phyloP scores from a whole-genome alignment of 306 rosid species.

The Cucumis melo region DNA sequence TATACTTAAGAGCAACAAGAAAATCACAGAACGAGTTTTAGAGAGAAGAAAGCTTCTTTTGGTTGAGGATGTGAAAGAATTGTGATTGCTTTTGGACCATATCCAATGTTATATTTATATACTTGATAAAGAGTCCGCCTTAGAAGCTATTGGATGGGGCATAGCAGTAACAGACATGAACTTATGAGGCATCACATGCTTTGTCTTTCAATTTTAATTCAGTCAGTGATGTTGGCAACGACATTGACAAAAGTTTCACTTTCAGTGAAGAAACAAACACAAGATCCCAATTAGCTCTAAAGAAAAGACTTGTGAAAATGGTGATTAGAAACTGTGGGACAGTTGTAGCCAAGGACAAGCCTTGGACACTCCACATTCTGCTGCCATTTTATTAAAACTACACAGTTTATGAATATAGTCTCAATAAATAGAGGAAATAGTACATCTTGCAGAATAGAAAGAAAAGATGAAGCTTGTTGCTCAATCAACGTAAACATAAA shows the following conservation, averaged over 20 bases:
- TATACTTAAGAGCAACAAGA: not conserved
- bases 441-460: not conserved
- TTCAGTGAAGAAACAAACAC: not conserved
- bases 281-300: not conserved
- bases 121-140: not conserved
- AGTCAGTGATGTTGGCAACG: not conserved
- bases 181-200: not conserved
- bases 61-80: not conserved
- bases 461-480: not conserved
- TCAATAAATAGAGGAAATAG: not conserved
- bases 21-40: not conserved
- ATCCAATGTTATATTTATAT: constrained; percentile 1
- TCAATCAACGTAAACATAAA: not conserved
- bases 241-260: not conserved
- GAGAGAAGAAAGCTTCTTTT: not conserved
- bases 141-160: not conserved
- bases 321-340: not conserved
- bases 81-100: not conserved
- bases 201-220: not conserved
- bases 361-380: too few relatives aligned
- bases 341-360: not conserved
- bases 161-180: not conserved
- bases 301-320: too few relatives aligned
- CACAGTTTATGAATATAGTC: not conserved
- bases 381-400: not conserved